Evolutionary conservation across 1,139 yeast species (phyloP), one percentile per base, ranked within the genome.

Genomic region (Suhomyces taliae): DNA sequence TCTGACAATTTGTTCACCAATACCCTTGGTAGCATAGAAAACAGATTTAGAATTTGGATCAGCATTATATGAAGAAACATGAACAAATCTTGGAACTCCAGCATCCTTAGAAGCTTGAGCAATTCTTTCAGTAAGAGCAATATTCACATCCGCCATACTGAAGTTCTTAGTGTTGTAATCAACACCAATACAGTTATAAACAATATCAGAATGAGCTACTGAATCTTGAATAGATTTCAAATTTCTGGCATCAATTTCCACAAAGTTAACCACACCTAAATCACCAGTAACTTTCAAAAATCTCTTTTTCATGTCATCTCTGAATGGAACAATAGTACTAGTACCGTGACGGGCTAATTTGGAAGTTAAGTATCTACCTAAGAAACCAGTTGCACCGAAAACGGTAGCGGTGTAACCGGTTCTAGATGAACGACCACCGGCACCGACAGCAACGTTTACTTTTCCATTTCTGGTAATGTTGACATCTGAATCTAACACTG

Each of bases 321-420:
- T 79, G 72, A 64, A 88, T 24, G 96, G 96, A 7, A 82, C 86
- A 47, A 87, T 81, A 9, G 88, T 83, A 51, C 78, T 70, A 34
- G 95, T 89, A 55, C 96, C 96, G 64, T 87, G 91, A 61, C 84
- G 78, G 52, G 91, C 95, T 58, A 89, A 73, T 60, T 85, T 87
- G 38, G 93, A 74, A 12, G 82, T 78, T 53, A 89, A 67, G 57
- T 86, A 81, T 47, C 90, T 81, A 36, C 96, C 96, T 51, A 89
- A 72, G 66, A 85, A 84, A 1, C 96, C 96, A 44, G 83, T 70
- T 34, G 88, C 90, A 10, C 96, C 96, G 61, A 89, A 89, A 4
- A 89, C 93, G 7, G 96, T 88, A 29, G 93, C 96, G 7, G 93
- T 87, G 70, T 83, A 87, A 2, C 96, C 96, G n/a, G 93, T 85